Conservation (phyloP, 441 rosid species). For the Syzygium malaccense region DNA sequence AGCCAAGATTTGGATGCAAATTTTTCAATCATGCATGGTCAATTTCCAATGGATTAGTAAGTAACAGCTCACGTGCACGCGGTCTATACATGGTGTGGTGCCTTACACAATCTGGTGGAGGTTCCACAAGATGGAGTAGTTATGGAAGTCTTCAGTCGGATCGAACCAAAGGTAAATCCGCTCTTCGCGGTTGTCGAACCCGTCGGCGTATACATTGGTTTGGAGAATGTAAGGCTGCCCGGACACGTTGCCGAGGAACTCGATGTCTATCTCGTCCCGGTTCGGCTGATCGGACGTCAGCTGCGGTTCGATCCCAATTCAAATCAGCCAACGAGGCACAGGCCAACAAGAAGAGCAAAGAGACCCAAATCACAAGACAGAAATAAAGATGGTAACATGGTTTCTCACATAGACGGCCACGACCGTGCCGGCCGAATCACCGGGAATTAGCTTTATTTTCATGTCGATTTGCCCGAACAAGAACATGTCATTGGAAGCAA, state of each 20-base stretch:
- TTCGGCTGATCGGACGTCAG: constrained; percentile 66
- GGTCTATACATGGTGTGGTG: neutral
- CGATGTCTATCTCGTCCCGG: constrained; percentile 75
- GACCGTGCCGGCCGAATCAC: constrained; percentile 81
- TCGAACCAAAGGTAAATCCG: constrained; percentile 84
- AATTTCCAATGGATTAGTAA: neutral
- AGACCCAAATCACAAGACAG: neutral
- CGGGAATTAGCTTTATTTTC: constrained; percentile 74
- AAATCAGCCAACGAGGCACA: neutral
- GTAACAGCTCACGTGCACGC: neutral
- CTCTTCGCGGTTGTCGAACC: constrained; percentile 65
- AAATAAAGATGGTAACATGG: neutral
- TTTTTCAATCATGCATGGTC: no score
- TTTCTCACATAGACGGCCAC: constrained; percentile 63
- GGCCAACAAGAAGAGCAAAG: neutral
- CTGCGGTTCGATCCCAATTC: constrained; percentile 16
- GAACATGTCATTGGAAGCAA: constrained; percentile 58
- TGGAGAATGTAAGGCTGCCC: constrained; percentile 72
- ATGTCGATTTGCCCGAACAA: constrained; percentile 69
- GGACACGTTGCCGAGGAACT: constrained; percentile 59
- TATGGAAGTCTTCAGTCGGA: constrained; percentile 68
- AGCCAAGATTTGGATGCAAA: neutral
- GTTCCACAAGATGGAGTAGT: constrained; percentile 74
- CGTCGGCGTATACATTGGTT: constrained; percentile 66
- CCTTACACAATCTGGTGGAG: constrained; percentile 79